Conservation (phyloP, 495 filamentous ascomycete species). For the Penicillium tannophilum region DNA sequence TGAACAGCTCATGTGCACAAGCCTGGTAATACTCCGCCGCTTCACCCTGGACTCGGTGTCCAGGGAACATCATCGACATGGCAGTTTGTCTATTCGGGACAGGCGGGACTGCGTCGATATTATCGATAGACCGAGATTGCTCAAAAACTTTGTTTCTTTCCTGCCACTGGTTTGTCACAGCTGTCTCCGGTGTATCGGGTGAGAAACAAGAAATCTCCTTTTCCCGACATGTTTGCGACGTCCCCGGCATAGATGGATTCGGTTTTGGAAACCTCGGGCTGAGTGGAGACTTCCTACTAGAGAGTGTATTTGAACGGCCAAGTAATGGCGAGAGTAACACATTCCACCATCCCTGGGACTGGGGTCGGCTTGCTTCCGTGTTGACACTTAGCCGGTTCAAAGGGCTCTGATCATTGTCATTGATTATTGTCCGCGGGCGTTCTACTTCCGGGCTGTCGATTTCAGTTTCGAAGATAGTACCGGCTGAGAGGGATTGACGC, state of each 20-base stretch:
- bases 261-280: slow-evolving; percentile 34
- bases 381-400: slow-evolving; percentile 40
- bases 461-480: slow-evolving; percentile 63
- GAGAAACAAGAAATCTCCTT: slow-evolving; percentile 25
- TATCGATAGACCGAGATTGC: slow-evolving; percentile 16
- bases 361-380: slow-evolving; percentile 53
- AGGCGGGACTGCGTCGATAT: slow-evolving; percentile 1
- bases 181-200: slow-evolving; percentile 36
- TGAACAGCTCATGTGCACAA: slow-evolving; percentile 53
- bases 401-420: slow-evolving; percentile 19
- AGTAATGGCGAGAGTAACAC: slow-evolving; percentile 77
- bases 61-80: slow-evolving; percentile 33
- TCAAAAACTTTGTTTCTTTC: slow-evolving; percentile 24
- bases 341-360: slow-evolving; percentile 88
- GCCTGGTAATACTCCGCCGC: slow-evolving; percentile 58
- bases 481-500: slow-evolving; percentile 43
- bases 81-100: slow-evolving; percentile 16
- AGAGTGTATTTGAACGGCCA: slow-evolving; percentile 5
- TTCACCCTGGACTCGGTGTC: slow-evolving; percentile 37
- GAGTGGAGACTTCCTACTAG: slow-evolving; percentile 36
- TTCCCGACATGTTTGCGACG: slow-evolving; percentile 13
- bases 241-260: slow-evolving; percentile 25
- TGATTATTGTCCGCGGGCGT: slow-evolving; percentile 19
- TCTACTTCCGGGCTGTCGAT: slow-evolving; percentile 44
- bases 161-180: slow-evolving; percentile 21